phyloP scores from a whole-genome alignment of 176 grass and related monocot species.

The Stipa capillata region DNA sequence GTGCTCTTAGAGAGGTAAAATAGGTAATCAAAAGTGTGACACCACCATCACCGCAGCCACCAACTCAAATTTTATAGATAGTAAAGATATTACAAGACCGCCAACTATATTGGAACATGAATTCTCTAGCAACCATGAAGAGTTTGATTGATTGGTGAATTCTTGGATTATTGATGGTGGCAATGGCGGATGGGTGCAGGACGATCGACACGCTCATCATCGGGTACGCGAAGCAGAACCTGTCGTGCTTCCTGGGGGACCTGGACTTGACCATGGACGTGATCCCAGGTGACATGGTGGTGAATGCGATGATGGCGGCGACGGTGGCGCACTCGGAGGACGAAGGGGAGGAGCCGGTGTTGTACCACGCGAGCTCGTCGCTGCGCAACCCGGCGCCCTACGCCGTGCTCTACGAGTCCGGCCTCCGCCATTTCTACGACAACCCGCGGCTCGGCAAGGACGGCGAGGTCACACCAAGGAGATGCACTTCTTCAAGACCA shows the following conservation, averaged over 20 bases:
- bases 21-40: too few relatives aligned
- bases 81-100: too few relatives aligned
- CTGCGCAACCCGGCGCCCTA: slow-evolving; percentile 59
- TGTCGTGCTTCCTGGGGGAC: slow-evolving; percentile 66
- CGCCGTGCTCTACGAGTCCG: slow-evolving; percentile 38
- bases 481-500: slow-evolving; percentile 51
- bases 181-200: too few relatives aligned
- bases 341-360: too few relatives aligned
- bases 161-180: too few relatives aligned
- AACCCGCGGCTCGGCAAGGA: slow-evolving; percentile 56
- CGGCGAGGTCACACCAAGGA: slow-evolving; percentile 41
- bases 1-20: too few relatives aligned
- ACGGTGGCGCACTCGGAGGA: slow-evolving; percentile 41
- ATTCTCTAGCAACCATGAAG: too few relatives aligned
- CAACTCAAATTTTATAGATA: too few relatives aligned
- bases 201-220: slow-evolving; percentile 75
- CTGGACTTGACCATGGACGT: slow-evolving; percentile 51
- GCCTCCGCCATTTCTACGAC: slow-evolving; percentile 49
- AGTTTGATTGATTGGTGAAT: not conserved
- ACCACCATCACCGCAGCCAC: too few relatives aligned
- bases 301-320: slow-evolving; percentile 67
- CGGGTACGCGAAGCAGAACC: slow-evolving; percentile 63
- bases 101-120: too few relatives aligned
- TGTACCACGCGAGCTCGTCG: slow-evolving; percentile 56
- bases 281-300: slow-evolving; percentile 89